Percentiles rank a stretch among this genome's conserved stretches.
Conservation (phyloP, 371 early-diverging fungal genomes). For the Mortierella sp. region DNA sequence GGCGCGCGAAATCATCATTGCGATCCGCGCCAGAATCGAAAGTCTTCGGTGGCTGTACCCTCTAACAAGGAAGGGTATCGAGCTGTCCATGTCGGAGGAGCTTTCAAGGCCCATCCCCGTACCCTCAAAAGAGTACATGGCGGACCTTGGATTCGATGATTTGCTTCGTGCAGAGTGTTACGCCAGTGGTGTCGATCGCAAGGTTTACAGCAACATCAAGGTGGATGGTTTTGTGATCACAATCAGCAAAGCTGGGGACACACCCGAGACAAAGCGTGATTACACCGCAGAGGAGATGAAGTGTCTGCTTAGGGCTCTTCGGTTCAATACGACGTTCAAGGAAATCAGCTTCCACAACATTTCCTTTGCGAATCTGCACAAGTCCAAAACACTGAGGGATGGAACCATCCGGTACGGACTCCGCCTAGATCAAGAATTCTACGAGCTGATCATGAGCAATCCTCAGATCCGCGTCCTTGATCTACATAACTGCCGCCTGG, state of each 20-base stretch:
- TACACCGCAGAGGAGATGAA: conserved; percentile 51
- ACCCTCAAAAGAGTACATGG: conserved; percentile 38
- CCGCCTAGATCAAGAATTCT: conserved; percentile 48
- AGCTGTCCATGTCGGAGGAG: conserved; percentile 28
- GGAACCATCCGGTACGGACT: conserved; percentile 51
- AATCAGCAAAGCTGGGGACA: conserved; percentile 27
- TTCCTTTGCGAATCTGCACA: conserved; percentile 34
- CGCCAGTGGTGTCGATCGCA: conserved; percentile 43
- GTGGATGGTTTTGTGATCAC: conserved; percentile 29
- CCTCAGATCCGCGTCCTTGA: conserved; percentile 41
- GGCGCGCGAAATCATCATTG: conserved; percentile 49
- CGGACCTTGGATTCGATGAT: conserved; percentile 49
- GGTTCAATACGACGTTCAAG: conserved; percentile 52
- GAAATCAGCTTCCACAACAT: conserved; percentile 44
- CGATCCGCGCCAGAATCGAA: conserved; percentile 45
- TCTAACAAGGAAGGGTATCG: conserved; percentile 40
- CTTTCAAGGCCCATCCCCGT: conserved; percentile 44
- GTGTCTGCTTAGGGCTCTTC: conserved; percentile 39
- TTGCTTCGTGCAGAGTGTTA: conserved; percentile 38
- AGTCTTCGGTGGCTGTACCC: conserved; percentile 50
- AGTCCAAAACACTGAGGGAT: conserved; percentile 41
- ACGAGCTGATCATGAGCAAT: conserved; percentile 53
- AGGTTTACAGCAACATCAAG: conserved; percentile 24
- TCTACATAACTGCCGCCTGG: conserved; percentile 29
- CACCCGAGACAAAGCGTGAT: conserved; percentile 22